These are phyloP conservation scores for Suillus discolor DNA, from an alignment of 768 basidiomycete species.

Conservation along the genomic window DNA sequence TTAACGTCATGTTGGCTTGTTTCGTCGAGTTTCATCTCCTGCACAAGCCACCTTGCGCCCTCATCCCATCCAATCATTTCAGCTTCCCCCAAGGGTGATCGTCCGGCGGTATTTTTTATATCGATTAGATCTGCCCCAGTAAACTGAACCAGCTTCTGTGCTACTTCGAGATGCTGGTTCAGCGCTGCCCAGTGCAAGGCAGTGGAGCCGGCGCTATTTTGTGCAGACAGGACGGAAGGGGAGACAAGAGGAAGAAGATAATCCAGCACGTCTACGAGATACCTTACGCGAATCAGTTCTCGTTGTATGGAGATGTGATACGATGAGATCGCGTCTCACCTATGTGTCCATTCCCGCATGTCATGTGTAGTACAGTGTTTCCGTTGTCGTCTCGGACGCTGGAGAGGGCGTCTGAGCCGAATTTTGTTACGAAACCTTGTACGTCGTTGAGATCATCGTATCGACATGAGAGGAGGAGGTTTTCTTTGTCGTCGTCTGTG, in stretches of 20 bases:
- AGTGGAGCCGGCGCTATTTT: constrained; percentile 77
- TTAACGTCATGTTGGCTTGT: constrained; percentile 39
- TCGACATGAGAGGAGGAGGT: constrained; percentile 80
- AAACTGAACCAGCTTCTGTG: constrained; percentile 60
- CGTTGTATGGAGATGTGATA: constrained; percentile 10
- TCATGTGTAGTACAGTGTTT: constrained; percentile 86
- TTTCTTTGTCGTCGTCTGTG: constrained; percentile 60
- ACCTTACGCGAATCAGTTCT: constrained; percentile 48
- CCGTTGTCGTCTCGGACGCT: constrained; percentile 70
- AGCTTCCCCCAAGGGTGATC: constrained; percentile 80
- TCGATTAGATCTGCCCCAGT: constrained; percentile 63
- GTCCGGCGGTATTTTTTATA: constrained; percentile 71
- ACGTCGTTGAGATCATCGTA: constrained; percentile 89
- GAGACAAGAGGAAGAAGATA: constrained; percentile 66
- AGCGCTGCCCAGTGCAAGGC: constrained; percentile 91
- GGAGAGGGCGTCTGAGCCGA: constrained; percentile 52
- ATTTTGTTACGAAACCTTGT: constrained; percentile 60
- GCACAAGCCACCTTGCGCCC: constrained; percentile 80
- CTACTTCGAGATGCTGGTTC: constrained; percentile 72
- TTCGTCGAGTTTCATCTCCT: constrained; percentile 75
- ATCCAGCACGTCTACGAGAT: constrained; percentile 67
- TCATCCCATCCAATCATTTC: constrained; percentile 83
- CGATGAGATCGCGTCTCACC: constrained; percentile 48
- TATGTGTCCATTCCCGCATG: constrained; percentile 83
- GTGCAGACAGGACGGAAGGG: constrained; percentile 55